Percentiles rank a stretch among this genome's conserved stretches.
phyloP scores from a whole-genome alignment of 2,329 filamentous ascomycete genomes.

The Beauveria rudraprayagi region DNA sequence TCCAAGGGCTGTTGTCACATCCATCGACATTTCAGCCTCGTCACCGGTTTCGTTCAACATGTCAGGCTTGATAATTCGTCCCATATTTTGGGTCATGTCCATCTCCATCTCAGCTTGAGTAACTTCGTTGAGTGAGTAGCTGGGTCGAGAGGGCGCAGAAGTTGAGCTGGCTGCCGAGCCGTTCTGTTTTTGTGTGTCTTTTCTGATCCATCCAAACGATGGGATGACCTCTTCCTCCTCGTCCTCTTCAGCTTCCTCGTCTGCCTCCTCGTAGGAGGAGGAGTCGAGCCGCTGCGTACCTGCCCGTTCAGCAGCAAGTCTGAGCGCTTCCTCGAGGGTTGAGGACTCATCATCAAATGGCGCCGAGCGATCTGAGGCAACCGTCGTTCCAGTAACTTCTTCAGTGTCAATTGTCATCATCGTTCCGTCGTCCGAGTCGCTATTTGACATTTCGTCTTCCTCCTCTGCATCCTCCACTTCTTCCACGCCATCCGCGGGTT shows the following conservation, averaged over 20 bases:
- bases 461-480: constrained; percentile 48
- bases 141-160: not conserved
- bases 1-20: constrained; percentile 77
- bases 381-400: constrained; percentile 62
- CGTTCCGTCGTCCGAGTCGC: constrained; percentile 65
- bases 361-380: constrained; percentile 51
- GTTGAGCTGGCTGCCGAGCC: not conserved
- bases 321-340: constrained; percentile 68
- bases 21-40: constrained; percentile 80
- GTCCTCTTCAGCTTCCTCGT: constrained; percentile 46
- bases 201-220: constrained; percentile 67
- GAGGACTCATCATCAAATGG: constrained; percentile 57
- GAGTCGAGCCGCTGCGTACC: constrained; percentile 62
- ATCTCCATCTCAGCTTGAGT: constrained; percentile 39
- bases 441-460: constrained; percentile 31
- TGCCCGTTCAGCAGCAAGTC: constrained; percentile 66
- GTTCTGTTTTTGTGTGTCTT: constrained; percentile 26
- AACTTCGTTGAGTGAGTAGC: constrained; percentile 19
- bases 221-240: constrained; percentile 63
- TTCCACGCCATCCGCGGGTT: constrained; percentile 45
- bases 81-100: constrained; percentile 49
- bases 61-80: constrained; percentile 41
- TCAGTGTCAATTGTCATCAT: constrained; percentile 78
- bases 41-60: constrained; percentile 34
- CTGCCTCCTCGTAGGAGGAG: constrained; percentile 27